Conservation (phyloP, 1,139 yeast genomes). For the Petasospora fabianii region DNA sequence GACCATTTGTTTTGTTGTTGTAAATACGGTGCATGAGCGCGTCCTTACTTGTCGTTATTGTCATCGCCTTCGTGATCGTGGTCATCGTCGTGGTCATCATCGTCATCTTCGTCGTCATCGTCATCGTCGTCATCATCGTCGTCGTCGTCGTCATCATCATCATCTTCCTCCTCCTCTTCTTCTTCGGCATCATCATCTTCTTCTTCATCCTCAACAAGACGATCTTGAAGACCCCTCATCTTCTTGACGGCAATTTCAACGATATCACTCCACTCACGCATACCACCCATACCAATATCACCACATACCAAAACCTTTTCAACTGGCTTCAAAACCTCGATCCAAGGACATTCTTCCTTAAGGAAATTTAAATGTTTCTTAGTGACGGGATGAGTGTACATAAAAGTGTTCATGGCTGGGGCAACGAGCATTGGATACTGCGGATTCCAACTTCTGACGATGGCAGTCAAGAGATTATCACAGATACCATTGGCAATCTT, state of each 20-base stretch:
- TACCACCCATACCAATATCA: slow-evolving; percentile 96
- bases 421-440: slow-evolving; percentile 82
- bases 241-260: slow-evolving; percentile 72
- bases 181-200: slow-evolving; percentile 30
- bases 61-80: no score
- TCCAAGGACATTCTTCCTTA: slow-evolving; percentile 59
- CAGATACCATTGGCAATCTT: slow-evolving; percentile 89
- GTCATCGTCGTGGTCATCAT: no score
- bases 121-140: slow-evolving; percentile 30
- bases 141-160: slow-evolving; percentile 31
- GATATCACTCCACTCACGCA: slow-evolving; percentile 94
- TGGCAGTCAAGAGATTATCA: slow-evolving; percentile 81
- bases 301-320: slow-evolving; percentile 94
- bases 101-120: slow-evolving; percentile 40
- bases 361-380: slow-evolving; percentile 70
- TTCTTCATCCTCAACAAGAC: slow-evolving; percentile 27
- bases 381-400: slow-evolving; percentile 94
- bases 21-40: no score
- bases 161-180: slow-evolving; percentile 31
- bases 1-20: no score
- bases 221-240: slow-evolving; percentile 29
- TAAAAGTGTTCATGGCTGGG: slow-evolving; percentile 96
- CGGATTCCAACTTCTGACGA: slow-evolving; percentile 91
- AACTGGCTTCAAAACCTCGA: slow-evolving; percentile 84
- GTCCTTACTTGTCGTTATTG: no score